A percentile compares a stretch with the other conserved stretches of the same genome.
phyloP scores from a whole-genome alignment of 2,329 filamentous ascomycete genomes.

The Epichloe sp. region DNA sequence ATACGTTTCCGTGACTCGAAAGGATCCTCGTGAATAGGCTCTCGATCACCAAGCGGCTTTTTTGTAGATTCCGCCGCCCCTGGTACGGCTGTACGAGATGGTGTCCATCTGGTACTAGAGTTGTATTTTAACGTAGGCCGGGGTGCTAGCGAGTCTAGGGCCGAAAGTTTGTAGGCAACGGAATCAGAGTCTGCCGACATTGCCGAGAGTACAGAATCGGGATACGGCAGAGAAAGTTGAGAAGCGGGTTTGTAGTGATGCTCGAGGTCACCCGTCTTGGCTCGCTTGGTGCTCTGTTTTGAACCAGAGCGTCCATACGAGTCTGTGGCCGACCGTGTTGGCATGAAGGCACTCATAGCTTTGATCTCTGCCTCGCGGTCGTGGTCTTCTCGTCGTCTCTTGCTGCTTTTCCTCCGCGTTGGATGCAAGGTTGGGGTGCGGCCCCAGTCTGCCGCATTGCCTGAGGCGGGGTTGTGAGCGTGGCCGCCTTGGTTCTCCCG shows the following conservation, averaged over 20 bases:
- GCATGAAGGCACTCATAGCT: slow-evolving; percentile 61
- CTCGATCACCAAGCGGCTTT: slow-evolving; percentile 35
- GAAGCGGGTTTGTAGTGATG: slow-evolving; percentile 51
- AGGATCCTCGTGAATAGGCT: slow-evolving; percentile 47
- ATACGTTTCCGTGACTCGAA: slow-evolving; percentile 49
- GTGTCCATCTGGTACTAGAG: slow-evolving; percentile 45
- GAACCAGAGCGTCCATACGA: slow-evolving; percentile 46
- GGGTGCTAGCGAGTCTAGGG: slow-evolving; percentile 69
- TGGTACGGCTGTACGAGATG: slow-evolving; percentile 31
- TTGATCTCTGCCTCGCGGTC: slow-evolving; percentile 79
- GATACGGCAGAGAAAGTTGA: slow-evolving; percentile 60
- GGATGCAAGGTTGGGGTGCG: slow-evolving; percentile 41
- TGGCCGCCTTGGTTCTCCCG: slow-evolving; percentile 4
- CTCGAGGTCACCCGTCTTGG: slow-evolving; percentile 37
- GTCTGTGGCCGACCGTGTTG: slow-evolving; percentile 49
- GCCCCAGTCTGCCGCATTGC: slow-evolving; percentile 14
- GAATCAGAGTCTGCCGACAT: slow-evolving; percentile 64
- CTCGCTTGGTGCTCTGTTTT: slow-evolving; percentile 53
- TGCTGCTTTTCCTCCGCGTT: slow-evolving; percentile 60
- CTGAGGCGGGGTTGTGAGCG: slow-evolving; percentile 3
- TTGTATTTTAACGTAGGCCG: slow-evolving; percentile 71
- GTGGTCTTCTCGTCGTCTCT: slow-evolving; percentile 61
- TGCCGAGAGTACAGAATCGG: slow-evolving; percentile 62
- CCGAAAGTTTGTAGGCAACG: slow-evolving; percentile 63
- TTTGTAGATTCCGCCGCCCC: slow-evolving; percentile 36